These are phyloP conservation scores for Eleusine coracana DNA, from an alignment of 176 grass and related monocot genomes.

Conservation along the genomic window DNA sequence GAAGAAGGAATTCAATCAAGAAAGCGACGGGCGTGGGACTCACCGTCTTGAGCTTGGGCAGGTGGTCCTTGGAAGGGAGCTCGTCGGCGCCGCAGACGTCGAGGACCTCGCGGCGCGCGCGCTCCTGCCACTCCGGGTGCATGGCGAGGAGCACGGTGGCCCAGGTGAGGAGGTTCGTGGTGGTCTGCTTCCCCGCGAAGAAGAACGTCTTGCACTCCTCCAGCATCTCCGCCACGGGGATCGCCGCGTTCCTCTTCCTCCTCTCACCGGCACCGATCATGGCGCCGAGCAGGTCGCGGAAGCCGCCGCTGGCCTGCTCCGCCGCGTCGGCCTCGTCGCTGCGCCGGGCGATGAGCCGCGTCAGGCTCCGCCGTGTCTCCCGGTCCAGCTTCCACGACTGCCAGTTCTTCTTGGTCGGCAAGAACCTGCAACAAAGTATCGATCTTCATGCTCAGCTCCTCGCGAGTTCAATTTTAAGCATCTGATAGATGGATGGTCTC, in stretches of 20 bases:
- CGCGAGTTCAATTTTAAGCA: too few species aligned
- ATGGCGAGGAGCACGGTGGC: constrained; percentile 90
- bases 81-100: constrained; percentile 63
- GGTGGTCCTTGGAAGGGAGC: constrained; percentile 73
- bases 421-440: constrained; percentile 47
- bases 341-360: constrained; percentile 61
- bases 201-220: constrained; percentile 99
- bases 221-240: constrained; percentile 73
- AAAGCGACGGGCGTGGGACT: background rate
- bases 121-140: constrained; percentile 93
- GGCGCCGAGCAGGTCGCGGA: constrained; percentile 69
- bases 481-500: background rate
- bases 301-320: background rate
- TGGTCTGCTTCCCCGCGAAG: constrained; percentile 98
- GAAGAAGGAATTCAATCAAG: background rate
- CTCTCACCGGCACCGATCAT: constrained; percentile 68
- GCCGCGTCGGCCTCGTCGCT: constrained; percentile 39
- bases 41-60: constrained; percentile 81
- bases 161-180: constrained; percentile 85
- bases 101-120: constrained; percentile 70
- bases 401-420: constrained; percentile 81
- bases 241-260: constrained; percentile 19
- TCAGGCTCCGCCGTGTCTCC: constrained; percentile 59
- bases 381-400: constrained; percentile 76
- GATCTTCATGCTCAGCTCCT: background rate